Evolutionary conservation across 1,139 yeast species (phyloP), one percentile per base, ranked within the genome.

Genomic region (Taiozyma sp.): DNA sequence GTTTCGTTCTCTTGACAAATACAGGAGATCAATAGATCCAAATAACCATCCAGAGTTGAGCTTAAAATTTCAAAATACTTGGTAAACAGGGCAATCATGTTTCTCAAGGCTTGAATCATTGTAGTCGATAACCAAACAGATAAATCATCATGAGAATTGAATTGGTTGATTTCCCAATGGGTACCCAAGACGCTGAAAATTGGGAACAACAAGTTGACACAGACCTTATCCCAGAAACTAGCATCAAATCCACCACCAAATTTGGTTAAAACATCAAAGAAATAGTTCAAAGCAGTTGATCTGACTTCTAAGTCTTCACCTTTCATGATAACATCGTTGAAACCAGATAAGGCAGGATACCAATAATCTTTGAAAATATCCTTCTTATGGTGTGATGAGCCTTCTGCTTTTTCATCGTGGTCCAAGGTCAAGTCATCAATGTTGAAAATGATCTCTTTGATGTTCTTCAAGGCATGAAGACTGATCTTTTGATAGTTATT

Each of bases 41-140:
- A 74, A 65, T 87, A 90, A 2, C 90, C 95, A 54, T 81, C 87
- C 51, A 93, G 74, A 80, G 87, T 81, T 44, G 80, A 75, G 57
- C 84, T 84, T 63, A 93, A 78, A 2, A 84, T 79, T 38, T 78
- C 85, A 67, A 90, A 93, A 68, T 87, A 92, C 57, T 84, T 87
- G 1, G 92, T 80, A 63, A 92, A 86, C 53, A 95, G 73, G 0
- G 88, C 84, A 59, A 93, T 84, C 86, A 92, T 81, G 63, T 90
- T 89, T 66, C 96, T 82, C 64, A 95, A 75, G 0, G 98, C 99
- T 69, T 95, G 99, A 53, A 95, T 91, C 69, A 95, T 79, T 0
- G 99, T 95, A 0, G 99, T 92, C 0, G 97, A 90, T 49, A 93
- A 73, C 99, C 99, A 95, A 19, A 95, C 96, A 43, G 96, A 88